Evolutionary conservation across 2,329 filamentous ascomycete genomes (phyloP).

Genomic region (Nigrospora osmanthi): DNA sequence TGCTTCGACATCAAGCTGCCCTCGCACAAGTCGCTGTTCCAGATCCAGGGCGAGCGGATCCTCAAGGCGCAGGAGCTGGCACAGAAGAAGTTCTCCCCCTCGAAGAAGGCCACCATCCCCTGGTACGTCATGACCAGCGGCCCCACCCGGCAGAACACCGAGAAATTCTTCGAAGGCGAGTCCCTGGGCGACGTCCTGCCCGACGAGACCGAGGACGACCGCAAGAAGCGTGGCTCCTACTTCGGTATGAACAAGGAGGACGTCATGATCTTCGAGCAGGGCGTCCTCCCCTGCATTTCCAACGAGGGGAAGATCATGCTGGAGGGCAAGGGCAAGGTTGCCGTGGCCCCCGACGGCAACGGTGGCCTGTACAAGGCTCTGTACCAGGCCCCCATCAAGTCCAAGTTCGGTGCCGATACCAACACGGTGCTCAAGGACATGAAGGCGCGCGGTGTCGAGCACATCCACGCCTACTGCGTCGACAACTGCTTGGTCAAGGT

Average conservation of each 20-base stretch:
- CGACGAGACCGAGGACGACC: conserved; percentile 56
- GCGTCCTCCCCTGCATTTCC: conserved; percentile 90
- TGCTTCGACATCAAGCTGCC: conserved; percentile 96
- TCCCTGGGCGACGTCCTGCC: conserved; percentile 16
- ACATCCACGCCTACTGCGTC: conserved; percentile 96
- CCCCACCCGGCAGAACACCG: conserved; percentile 84
- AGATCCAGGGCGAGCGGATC: conserved; percentile 94
- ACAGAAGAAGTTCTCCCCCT: conserved; percentile 55
- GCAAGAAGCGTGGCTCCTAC: conserved; percentile 39
- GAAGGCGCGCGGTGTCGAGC: conserved; percentile 79
- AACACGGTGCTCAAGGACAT: conserved; percentile 81
- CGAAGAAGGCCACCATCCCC: conserved; percentile 60
- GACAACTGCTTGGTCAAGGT: conserved; percentile 99
- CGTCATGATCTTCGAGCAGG: conserved; percentile 91
- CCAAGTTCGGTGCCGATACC: conserved; percentile 35
- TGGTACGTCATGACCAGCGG: conserved; percentile 99
- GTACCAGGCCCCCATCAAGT: conserved; percentile 16
- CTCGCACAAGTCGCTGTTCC: conserved; percentile 90
- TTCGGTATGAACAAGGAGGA: conserved; percentile 85
- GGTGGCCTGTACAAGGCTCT: conserved; percentile 94
- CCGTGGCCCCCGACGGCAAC: conserved; percentile 94
- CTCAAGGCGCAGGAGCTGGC: conserved; percentile 77
- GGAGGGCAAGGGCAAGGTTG: conserved; percentile 82
- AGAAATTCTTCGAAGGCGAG: conserved; percentile 66
- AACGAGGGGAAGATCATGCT: conserved; percentile 97